Evolutionary conservation across 768 basidiomycete genomes (phyloP).

Genomic region (Dentipellis fragilis): DNA sequence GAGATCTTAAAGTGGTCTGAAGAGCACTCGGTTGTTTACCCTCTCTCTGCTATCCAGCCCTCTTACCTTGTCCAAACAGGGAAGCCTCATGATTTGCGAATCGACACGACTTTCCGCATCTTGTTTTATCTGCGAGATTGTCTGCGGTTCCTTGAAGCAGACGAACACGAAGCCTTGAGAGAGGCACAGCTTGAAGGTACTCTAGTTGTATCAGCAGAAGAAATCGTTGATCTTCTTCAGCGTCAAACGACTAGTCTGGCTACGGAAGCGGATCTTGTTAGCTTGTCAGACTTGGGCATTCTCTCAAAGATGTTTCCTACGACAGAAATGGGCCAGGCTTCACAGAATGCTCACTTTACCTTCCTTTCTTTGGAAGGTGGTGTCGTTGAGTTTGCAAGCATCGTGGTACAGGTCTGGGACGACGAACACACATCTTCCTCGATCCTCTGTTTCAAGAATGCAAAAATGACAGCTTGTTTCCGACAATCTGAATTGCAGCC

Average conservation of each 20-base stretch:
- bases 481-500: constrained; percentile 5
- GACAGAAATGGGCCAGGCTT: neutral
- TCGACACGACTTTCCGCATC: constrained; percentile 63
- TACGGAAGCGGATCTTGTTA: constrained; percentile 5
- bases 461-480: constrained; percentile 1
- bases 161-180: constrained; percentile 19
- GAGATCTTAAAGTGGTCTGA: constrained; percentile 42
- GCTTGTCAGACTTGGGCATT: constrained; percentile 10
- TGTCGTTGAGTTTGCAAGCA: neutral
- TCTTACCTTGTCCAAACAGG: constrained; percentile 78
- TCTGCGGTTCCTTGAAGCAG: constrained; percentile 32
- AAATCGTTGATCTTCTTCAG: constrained; percentile 8
- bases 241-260: constrained; percentile 6
- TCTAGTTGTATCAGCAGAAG: constrained; percentile 6
- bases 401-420: constrained; percentile 6
- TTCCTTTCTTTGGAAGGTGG: neutral
- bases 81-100: constrained; percentile 54
- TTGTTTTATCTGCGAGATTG: constrained; percentile 69
- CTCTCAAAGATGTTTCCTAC: constrained; percentile 11
- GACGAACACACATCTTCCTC: constrained; percentile 7
- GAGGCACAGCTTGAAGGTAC: constrained; percentile 12
- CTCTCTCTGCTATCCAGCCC: constrained; percentile 74
- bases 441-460: neutral
- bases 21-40: constrained; percentile 49
- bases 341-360: neutral